These are phyloP conservation scores for Saccharomyces jurei DNA, from an alignment of 805 yeast species.

Conservation along the genomic window DNA sequence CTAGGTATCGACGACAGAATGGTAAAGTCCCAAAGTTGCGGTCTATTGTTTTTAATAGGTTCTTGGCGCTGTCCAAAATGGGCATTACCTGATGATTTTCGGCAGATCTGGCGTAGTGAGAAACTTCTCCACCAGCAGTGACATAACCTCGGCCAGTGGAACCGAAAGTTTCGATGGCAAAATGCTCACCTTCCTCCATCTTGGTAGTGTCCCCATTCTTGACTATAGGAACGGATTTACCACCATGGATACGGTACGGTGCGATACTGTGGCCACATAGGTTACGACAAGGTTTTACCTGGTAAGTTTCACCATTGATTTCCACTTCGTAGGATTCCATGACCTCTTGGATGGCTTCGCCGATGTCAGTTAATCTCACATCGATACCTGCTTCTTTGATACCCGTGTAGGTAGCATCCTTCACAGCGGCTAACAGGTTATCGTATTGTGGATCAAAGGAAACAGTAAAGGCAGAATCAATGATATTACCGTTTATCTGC, in stretches of 20 bases:
- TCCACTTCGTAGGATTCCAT: conserved; percentile 96
- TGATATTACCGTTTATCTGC: conserved; percentile 87
- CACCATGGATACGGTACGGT: conserved; percentile 81
- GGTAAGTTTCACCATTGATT: conserved; percentile 74
- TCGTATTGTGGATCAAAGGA: conserved; percentile 82
- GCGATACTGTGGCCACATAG: conserved; percentile 91
- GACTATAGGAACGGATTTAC: conserved; percentile 94
- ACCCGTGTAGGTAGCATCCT: conserved; percentile 91
- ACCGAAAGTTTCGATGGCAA: conserved; percentile 97
- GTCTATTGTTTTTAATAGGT: conserved; percentile 61
- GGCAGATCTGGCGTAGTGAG: conserved; percentile 74
- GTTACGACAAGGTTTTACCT: conserved; percentile 83
- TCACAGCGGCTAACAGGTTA: conserved; percentile 71
- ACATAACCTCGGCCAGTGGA: conserved; percentile 94
- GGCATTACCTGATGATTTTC: conserved; percentile 31
- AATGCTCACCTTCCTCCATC: conserved; percentile 98
- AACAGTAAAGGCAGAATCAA: conserved; percentile 92
- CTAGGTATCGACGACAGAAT: conserved; percentile 92
- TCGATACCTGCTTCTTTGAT: conserved; percentile 90
- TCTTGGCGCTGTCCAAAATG: conserved; percentile 57
- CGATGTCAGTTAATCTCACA: conserved; percentile 88
- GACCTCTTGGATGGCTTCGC: conserved; percentile 91
- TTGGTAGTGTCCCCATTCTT: conserved; percentile 88
- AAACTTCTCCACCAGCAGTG: conserved; percentile 78
- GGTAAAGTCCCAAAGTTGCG: conserved; percentile 88